Evolutionary conservation across 2,329 filamentous ascomycete species (phyloP).

Genomic region (Stylonectria norvegica): DNA sequence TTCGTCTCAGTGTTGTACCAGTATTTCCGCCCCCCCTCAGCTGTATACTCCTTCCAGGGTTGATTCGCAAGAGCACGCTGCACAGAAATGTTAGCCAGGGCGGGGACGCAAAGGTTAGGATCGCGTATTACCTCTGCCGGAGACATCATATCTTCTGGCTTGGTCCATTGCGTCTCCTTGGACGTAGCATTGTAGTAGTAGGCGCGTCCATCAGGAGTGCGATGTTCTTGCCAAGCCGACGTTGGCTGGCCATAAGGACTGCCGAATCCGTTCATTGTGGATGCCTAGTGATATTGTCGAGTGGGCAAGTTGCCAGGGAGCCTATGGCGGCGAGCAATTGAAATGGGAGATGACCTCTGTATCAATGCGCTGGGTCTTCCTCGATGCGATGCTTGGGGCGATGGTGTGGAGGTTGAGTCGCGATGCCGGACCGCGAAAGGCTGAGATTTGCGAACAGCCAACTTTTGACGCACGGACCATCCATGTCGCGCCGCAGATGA

Average conservation of each 20-base stretch:
- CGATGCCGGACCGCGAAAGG: slow-evolving; percentile 2
- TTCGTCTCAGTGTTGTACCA: slow-evolving; percentile 94
- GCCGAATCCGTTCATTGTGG: slow-evolving; percentile 57
- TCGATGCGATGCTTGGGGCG: slow-evolving; percentile 3
- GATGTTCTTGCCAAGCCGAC: slow-evolving; percentile 74
- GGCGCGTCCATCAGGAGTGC: slow-evolving; percentile 73
- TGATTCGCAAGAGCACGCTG: slow-evolving; percentile 78
- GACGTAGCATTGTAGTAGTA: slow-evolving; percentile 91
- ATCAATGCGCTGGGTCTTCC: slow-evolving; percentile 4
- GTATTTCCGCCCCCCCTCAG: slow-evolving; percentile 83
- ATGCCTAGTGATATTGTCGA: slow-evolving; percentile 2
- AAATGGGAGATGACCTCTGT: slow-evolving; percentile 7
- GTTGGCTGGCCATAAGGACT: slow-evolving; percentile 48
- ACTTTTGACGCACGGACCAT: slow-evolving; percentile 25
- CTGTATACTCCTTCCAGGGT: slow-evolving; percentile 90
- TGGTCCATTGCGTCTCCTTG: slow-evolving; percentile 89
- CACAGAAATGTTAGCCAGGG: slow-evolving; percentile 13
- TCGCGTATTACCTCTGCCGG: slow-evolving; percentile 65
- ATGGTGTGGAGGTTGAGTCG: slow-evolving; percentile 8
- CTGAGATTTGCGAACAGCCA: slow-evolving; percentile 12
- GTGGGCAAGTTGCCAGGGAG: not conserved
- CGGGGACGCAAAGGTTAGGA: no score
- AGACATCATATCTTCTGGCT: slow-evolving; percentile 85
- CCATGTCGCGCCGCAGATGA: slow-evolving; percentile 7
- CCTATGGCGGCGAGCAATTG: not conserved